Percentiles rank a stretch among this genome's conserved stretches.
phyloP scores from a whole-genome alignment of 257 asterid species.

The Lycium barbarum region DNA sequence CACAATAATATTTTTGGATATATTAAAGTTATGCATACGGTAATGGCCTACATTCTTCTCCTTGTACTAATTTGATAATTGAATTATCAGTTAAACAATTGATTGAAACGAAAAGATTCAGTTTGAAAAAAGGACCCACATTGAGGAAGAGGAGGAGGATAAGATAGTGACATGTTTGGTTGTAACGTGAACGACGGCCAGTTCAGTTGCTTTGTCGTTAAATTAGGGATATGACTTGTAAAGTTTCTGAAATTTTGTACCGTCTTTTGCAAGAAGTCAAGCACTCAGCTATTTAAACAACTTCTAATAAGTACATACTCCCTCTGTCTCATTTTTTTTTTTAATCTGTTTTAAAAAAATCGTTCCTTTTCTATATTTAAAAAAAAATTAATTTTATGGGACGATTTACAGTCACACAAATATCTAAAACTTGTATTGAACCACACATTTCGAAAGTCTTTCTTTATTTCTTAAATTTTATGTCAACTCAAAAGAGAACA shows the following conservation, averaged over 20 bases:
- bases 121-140: not conserved
- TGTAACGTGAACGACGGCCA: not conserved
- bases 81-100: not conserved
- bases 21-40: not conserved
- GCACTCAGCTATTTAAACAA: not conserved
- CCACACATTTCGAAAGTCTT: too few relatives aligned
- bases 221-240: conserved; percentile 27
- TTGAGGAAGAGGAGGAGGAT: not conserved
- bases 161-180: not conserved
- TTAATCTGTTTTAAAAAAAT: too few relatives aligned
- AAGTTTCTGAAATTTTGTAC: not conserved
- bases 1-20: not conserved
- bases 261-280: not conserved
- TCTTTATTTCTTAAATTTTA: too few relatives aligned
- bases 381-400: too few relatives aligned
- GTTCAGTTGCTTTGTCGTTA: conserved; percentile 21
- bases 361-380: too few relatives aligned
- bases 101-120: not conserved
- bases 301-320: too few relatives aligned
- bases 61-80: not conserved
- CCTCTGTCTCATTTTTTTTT: too few relatives aligned
- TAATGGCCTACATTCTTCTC: not conserved
- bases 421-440: too few relatives aligned
- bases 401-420: too few relatives aligned
- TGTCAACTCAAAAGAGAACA: too few relatives aligned